Evolutionary conservation across 768 basidiomycete genomes (phyloP).

Genomic region (Calvatia gigantea): DNA sequence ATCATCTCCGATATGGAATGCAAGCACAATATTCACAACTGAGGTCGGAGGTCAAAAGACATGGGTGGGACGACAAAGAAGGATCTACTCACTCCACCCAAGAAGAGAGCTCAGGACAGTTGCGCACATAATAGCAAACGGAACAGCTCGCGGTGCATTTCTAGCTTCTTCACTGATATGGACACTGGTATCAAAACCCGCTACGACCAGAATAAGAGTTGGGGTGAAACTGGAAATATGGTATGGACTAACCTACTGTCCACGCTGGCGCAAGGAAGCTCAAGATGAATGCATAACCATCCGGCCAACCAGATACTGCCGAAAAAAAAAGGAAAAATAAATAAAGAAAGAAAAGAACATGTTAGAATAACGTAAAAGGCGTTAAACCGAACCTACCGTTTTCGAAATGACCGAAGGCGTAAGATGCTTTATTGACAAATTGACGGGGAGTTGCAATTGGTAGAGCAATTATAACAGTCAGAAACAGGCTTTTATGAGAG

Average conservation of each 20-base stretch:
- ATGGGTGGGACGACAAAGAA: background rate
- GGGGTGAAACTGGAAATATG: background rate
- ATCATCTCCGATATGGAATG: constrained; percentile 58
- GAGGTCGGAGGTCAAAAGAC: background rate
- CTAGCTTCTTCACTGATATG: constrained; percentile 71
- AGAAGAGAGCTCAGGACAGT: constrained; percentile 52
- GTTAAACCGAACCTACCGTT: too few species aligned
- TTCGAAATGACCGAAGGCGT: constrained; percentile 57
- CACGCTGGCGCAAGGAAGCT: constrained; percentile 40
- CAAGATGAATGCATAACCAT: constrained; percentile 53
- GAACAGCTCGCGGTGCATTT: constrained; percentile 66
- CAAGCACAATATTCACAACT: constrained; percentile 58
- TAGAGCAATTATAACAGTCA: constrained; percentile 66
- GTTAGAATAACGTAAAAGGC: too few species aligned
- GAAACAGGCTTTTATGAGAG: constrained; percentile 40
- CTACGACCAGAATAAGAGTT: constrained; percentile 15
- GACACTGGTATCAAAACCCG: constrained; percentile 49
- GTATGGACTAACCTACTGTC: constrained; percentile 37
- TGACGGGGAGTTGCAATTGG: constrained; percentile 59
- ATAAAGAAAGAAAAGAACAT: too few species aligned
- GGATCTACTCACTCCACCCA: constrained; percentile 46
- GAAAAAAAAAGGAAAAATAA: too few species aligned
- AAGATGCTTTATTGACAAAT: constrained; percentile 55
- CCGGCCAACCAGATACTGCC: constrained; percentile 43
- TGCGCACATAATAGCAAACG: constrained; percentile 60